A percentile compares a stretch with the other conserved stretches of the same genome.
These are phyloP conservation scores for Chaetomium sp. DNA, from an alignment of 2,329 filamentous ascomycete species.

Conservation along the genomic window DNA sequence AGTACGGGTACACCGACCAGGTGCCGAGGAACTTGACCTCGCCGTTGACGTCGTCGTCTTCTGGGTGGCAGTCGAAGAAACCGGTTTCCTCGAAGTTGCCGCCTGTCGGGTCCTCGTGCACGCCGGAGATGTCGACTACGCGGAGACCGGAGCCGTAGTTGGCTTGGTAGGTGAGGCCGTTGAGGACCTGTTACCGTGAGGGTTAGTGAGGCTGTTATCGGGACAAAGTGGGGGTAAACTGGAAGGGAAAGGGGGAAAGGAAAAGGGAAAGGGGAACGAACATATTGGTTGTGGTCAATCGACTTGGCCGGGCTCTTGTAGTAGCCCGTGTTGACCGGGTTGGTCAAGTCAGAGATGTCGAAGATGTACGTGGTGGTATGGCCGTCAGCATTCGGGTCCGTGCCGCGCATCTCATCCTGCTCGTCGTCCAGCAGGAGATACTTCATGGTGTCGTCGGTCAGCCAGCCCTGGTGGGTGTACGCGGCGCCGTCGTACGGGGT, in stretches of 20 bases:
- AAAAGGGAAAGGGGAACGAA: not conserved
- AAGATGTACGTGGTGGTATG: conserved; percentile 5
- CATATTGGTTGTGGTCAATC: conserved; percentile 6
- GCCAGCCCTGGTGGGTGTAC: conserved; percentile 6
- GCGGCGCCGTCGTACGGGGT: not conserved
- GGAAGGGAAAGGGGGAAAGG: not conserved
- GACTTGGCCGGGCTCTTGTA: conserved; percentile 6
- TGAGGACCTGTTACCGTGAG: conserved; percentile 1
- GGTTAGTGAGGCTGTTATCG: not conserved
- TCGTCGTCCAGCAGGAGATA: conserved; percentile 5
- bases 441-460: conserved; percentile 1
- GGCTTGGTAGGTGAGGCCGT: conserved; percentile 4
- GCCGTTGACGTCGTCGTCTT: not conserved
- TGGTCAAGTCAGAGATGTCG: not conserved
- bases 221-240: not conserved
- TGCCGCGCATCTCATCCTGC: not conserved
- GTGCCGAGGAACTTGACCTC: conserved; percentile 2
- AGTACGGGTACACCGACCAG: conserved; percentile 4
- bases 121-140: conserved; percentile 1
- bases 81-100: conserved; percentile 5
- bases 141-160: conserved; percentile 7
- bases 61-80: conserved; percentile 5
- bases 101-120: not conserved
- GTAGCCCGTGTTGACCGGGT: not conserved
- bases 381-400: not conserved